Conservation (phyloP, 2,329 filamentous ascomycete species). For the Ilyonectria robusta region DNA sequence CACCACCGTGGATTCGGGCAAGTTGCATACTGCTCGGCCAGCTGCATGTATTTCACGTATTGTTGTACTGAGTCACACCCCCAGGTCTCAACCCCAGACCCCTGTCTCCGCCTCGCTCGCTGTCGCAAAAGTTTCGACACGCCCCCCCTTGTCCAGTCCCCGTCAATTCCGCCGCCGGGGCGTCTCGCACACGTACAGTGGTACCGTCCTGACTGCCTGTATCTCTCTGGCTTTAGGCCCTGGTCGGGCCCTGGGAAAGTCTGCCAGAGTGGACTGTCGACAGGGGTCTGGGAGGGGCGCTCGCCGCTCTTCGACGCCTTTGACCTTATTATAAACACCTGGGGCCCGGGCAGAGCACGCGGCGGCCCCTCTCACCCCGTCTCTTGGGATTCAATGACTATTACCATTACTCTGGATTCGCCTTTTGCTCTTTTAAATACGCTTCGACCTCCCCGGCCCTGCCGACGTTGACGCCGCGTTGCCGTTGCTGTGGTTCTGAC, state of each 20-base stretch:
- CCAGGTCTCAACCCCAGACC: constrained; percentile 39
- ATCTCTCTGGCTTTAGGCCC: constrained; percentile 21
- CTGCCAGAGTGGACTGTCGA: constrained; percentile 39
- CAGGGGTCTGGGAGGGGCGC: constrained; percentile 39
- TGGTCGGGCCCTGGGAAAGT: constrained; percentile 28
- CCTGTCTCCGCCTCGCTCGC: constrained; percentile 32
- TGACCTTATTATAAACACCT: constrained; percentile 46
- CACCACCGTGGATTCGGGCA: constrained; percentile 17
- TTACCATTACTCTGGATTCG: constrained; percentile 44
- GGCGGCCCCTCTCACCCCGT: constrained; percentile 38
- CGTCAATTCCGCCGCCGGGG: constrained; percentile 29
- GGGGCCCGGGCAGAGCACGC: constrained; percentile 35
- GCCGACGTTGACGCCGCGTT: constrained; percentile 26
- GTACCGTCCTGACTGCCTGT: constrained; percentile 27
- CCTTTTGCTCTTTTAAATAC: constrained; percentile 41
- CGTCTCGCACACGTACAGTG: constrained; percentile 21
- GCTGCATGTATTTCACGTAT: constrained; percentile 37
- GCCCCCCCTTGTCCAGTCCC: constrained; percentile 25
- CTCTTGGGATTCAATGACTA: constrained; percentile 40
- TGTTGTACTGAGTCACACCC: constrained; percentile 22
- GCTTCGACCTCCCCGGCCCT: constrained; percentile 31
- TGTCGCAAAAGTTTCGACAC: constrained; percentile 30
- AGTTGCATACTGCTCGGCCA: constrained; percentile 30
- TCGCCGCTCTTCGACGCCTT: constrained; percentile 31
- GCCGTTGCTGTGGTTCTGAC: constrained; percentile 20